A percentile compares a stretch with the other conserved stretches of the same genome.
Conservation (phyloP, 2,329 filamentous ascomycete genomes). For the Penicillium janthinellum region DNA sequence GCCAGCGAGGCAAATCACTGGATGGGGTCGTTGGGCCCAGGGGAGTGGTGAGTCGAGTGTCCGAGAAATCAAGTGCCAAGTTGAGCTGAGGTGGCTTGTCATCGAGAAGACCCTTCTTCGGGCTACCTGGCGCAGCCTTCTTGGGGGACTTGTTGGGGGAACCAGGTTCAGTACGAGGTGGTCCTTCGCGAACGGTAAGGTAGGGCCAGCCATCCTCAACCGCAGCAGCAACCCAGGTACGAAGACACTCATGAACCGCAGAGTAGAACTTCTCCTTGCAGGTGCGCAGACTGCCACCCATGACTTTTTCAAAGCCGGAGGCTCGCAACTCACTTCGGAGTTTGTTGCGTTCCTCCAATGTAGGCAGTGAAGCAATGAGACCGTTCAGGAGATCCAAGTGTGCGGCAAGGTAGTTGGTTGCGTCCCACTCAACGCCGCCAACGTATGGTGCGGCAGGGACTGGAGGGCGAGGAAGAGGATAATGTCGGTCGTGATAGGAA, state of each 20-base stretch:
- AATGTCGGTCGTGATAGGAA: slow-evolving; percentile 61
- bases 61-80: slow-evolving; percentile 40
- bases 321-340: slow-evolving; percentile 77
- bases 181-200: slow-evolving; percentile 67
- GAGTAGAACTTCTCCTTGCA: slow-evolving; percentile 99
- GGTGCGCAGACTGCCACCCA: slow-evolving; percentile 79
- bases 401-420: slow-evolving; percentile 90
- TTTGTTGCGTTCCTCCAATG: slow-evolving; percentile 68
- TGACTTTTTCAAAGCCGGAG: slow-evolving; percentile 87
- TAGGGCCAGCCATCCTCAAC: slow-evolving; percentile 87
- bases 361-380: slow-evolving; percentile 78
- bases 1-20: slow-evolving; percentile 40
- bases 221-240: slow-evolving; percentile 87
- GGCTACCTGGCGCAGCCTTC: slow-evolving; percentile 41
- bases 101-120: slow-evolving; percentile 49
- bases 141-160: slow-evolving; percentile 52
- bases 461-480: slow-evolving; percentile 82
- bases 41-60: slow-evolving; percentile 20
- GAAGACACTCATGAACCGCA: slow-evolving; percentile 82
- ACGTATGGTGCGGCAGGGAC: slow-evolving; percentile 95
- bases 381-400: slow-evolving; percentile 94
- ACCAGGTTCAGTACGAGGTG: slow-evolving; percentile 41
- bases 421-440: slow-evolving; percentile 97
- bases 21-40: slow-evolving; percentile 26
- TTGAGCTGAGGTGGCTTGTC: slow-evolving; percentile 64